Evolutionary conservation across 257 asterid genomes (phyloP).

Genomic region (Ocimum tenuiflorum): DNA sequence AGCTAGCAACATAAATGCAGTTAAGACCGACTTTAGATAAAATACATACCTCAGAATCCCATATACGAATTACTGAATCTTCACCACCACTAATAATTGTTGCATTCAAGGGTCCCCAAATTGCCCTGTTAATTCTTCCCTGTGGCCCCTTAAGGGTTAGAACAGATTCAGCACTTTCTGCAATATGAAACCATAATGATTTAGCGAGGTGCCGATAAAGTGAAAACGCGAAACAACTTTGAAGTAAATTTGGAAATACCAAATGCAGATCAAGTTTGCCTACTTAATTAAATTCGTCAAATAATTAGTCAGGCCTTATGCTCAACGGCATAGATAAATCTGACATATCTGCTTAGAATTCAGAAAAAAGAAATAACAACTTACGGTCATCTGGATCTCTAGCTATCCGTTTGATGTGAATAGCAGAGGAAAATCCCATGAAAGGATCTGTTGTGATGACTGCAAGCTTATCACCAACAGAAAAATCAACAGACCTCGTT

Average conservation of each 20-base stretch:
- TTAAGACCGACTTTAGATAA: background rate
- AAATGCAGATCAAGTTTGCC: background rate
- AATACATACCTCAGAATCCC: constrained; percentile 80
- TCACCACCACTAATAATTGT: constrained; percentile 89
- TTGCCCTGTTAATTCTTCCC: constrained; percentile 91
- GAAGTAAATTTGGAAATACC: too few relatives aligned
- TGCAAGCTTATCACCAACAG: constrained; percentile 74
- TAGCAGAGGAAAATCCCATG: constrained; percentile 71
- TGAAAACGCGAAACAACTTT: too few relatives aligned
- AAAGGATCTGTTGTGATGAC: constrained; percentile 88
- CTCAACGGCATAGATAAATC: background rate
- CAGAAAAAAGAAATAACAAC: constrained; percentile 25
- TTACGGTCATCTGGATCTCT: constrained; percentile 58
- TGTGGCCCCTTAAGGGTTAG: constrained; percentile 63
- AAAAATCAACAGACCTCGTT: constrained; percentile 66
- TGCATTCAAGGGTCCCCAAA: constrained; percentile 90
- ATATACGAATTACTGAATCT: constrained; percentile 69
- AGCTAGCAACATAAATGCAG: background rate
- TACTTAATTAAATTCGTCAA: background rate
- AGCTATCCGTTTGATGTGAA: constrained; percentile 69
- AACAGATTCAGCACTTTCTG: constrained; percentile 68
- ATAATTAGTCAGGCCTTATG: background rate
- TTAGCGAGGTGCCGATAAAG: constrained; percentile 1
- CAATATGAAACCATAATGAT: constrained; percentile 5
- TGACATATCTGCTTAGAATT: background rate